Base-by-base conservation (phyloP, 2,329 filamentous ascomycete species). In the Aspergillus proliferans region DNA sequence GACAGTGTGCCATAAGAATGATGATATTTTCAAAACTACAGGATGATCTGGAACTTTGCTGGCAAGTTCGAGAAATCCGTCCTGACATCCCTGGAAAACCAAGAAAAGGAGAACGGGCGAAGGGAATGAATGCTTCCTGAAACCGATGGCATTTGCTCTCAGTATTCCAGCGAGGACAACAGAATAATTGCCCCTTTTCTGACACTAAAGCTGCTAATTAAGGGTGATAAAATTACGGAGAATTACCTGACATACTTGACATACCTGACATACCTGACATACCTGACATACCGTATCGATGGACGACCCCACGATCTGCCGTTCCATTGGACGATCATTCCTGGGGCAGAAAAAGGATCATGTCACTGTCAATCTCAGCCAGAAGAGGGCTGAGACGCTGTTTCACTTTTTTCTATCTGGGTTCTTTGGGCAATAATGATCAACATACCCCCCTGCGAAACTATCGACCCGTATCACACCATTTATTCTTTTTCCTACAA, bases 301-400 rank as follows among this genome's bases (percentile, higher is more conserved):
- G 19, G 19, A 12, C 10, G 18, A 40, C 41, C 24, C 44, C 44
- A 19, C 41, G 41, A 46, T 43, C 43, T 45, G 34, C 43, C 18
- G 18, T 51, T 44, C 47, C 47, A 58, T 53, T 58, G 54, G 53
- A 48, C 45, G 49, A 54, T 55, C 52, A 53, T 55, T 48, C 48
- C 52, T 56, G 48, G 52, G 41, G 24, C 19, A 47, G 14, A 10
- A 36, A 36, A 36, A 36, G 34, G 34, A 36, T 40, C 15, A 18
- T 40, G 38, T 40, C 38, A 40, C 38, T 40, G 38, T 40, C 38
- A 40, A 21, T 40, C 38, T 38, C 34, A 38, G 34, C 14, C 7
- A n/a, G 34, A 36, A 36, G 14, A 36, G n/a, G 34, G 34, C 34
- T 36, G 34, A 36, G 34, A 36, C 34, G 6, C 10, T 40, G 38